Evolutionary conservation across 1,284 basidiomycete species (phyloP), one percentile per base, ranked within the genome.

Genomic region (Coriolopsis trogii): DNA sequence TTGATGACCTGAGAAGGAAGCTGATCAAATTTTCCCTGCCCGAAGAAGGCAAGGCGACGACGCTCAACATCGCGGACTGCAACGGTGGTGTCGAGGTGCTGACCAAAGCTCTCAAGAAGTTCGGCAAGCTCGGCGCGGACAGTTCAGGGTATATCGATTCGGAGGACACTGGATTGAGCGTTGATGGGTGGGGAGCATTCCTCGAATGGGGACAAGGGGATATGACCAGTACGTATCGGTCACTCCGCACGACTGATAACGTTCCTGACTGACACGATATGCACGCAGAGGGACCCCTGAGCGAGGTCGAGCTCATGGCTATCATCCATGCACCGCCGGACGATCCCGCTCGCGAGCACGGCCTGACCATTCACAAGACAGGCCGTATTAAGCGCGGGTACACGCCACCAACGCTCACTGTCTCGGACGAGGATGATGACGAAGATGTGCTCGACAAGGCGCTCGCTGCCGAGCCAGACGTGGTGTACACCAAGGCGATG

Each of bases 181-280:
- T 95, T 3, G 91, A 95, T 58, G 93, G 93, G 0, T 97, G 93
- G 91, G 90, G 86, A 15, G 87, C 93, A 0, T 94, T 83, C 70
- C 72, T 88, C 37, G 82, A 88, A 49, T 73, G 74, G 66, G 75
- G 76, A 12, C 76, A 81, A 41, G 79, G 78, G 13, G 80, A 81
- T 40, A 80, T 79, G 3, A 70, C 74, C 51, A 79, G 89, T 88
- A 62, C 37, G 66, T 59, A 29, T 21, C 42, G 6, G 20, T 12
- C n/a, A 16, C 7, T 30, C 4, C 20, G 1, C 23, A 18, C 23
- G 16, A 34, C 9, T 24, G 15, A 25, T 2, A 37, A 25, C 31
- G 38, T 29, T 49, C 24, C n/a, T 9, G 21, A 10, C 49, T 52
- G 31, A 52, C 41, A 38, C n/a, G n/a, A n/a, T 28, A 41, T 28